Conservation (phyloP, 2,329 filamentous ascomycete genomes). For the Fusarium pininemorale region DNA sequence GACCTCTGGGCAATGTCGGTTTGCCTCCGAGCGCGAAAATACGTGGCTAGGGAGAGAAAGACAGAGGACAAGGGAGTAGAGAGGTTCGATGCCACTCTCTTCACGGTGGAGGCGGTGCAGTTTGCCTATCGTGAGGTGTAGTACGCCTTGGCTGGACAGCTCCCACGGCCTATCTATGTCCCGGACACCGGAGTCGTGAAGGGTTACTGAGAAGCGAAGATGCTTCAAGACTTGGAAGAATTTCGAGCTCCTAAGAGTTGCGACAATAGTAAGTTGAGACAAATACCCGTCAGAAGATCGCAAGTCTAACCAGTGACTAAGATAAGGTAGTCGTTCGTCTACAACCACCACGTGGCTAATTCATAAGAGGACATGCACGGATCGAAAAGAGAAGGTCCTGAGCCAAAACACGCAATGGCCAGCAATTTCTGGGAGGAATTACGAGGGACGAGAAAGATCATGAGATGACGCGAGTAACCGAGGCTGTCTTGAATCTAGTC, state of each 20-base stretch:
- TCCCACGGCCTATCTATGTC: conserved; percentile 44
- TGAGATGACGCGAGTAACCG: conserved; percentile 15
- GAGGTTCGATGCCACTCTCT: conserved; percentile 40
- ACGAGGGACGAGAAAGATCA: conserved; percentile 7
- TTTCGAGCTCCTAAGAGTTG: not conserved
- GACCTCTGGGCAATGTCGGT: conserved; percentile 45
- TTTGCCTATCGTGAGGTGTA: conserved; percentile 46
- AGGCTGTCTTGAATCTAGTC: conserved; percentile 10
- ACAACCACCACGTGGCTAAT: not conserved
- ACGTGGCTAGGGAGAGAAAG: conserved; percentile 32
- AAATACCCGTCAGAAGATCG: not conserved
- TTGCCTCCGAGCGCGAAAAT: conserved; percentile 42
- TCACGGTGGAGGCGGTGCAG: conserved; percentile 42
- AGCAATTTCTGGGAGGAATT: not conserved
- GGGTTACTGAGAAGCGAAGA: not conserved
- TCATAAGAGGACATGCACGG: not conserved
- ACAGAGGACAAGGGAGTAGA: conserved; percentile 15
- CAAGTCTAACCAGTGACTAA: not conserved
- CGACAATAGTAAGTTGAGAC: not conserved
- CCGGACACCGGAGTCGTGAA: conserved; percentile 29
- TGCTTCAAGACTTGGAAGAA: not conserved
- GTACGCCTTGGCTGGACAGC: conserved; percentile 42
- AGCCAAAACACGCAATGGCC: not conserved
- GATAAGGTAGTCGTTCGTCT: not conserved
- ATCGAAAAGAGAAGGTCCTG: not conserved